Conservation (phyloP, 2,329 filamentous ascomycete genomes). For the Aureobasidium leucospermi region DNA sequence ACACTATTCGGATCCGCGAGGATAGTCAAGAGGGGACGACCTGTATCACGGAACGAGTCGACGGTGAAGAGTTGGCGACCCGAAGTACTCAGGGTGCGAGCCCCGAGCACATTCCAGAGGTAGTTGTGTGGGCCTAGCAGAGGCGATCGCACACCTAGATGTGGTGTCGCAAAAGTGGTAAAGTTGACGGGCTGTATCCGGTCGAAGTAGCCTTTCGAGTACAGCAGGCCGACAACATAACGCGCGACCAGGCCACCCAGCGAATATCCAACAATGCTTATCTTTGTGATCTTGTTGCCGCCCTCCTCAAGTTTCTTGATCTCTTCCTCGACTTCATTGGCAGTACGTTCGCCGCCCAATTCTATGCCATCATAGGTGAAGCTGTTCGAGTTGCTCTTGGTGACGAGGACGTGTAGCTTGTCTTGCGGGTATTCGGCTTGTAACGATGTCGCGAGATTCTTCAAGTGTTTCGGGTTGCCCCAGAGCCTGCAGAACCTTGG, state of each 20-base stretch:
- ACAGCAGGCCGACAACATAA: conserved; percentile 77
- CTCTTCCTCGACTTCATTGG: conserved; percentile 55
- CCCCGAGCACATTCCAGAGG: conserved; percentile 71
- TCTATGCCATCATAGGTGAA: conserved; percentile 64
- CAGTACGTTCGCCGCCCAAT: conserved; percentile 59
- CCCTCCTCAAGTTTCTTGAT: conserved; percentile 47
- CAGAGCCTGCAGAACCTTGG: conserved; percentile 50
- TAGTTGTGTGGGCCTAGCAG: conserved; percentile 35
- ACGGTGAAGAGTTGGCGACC: conserved; percentile 83
- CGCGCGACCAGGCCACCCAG: conserved; percentile 79
- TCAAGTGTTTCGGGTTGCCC: conserved; percentile 71
- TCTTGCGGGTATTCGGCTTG: conserved; percentile 55
- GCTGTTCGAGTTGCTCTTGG: conserved; percentile 65
- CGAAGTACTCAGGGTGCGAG: conserved; percentile 71
- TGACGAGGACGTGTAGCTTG: conserved; percentile 61
- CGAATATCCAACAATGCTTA: conserved; percentile 86
- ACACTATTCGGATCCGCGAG: conserved; percentile 78
- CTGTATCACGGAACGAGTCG: conserved; percentile 76
- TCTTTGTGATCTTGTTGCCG: conserved; percentile 67
- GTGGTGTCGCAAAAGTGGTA: conserved; percentile 78
- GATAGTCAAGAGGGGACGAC: conserved; percentile 69
- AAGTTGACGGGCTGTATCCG: conserved; percentile 82
- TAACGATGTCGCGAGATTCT: conserved; percentile 58
- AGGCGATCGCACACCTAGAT: conserved; percentile 50
- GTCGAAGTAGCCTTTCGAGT: conserved; percentile 73